Conservation (phyloP, 805 yeast species). For the Candida loeiensis region DNA sequence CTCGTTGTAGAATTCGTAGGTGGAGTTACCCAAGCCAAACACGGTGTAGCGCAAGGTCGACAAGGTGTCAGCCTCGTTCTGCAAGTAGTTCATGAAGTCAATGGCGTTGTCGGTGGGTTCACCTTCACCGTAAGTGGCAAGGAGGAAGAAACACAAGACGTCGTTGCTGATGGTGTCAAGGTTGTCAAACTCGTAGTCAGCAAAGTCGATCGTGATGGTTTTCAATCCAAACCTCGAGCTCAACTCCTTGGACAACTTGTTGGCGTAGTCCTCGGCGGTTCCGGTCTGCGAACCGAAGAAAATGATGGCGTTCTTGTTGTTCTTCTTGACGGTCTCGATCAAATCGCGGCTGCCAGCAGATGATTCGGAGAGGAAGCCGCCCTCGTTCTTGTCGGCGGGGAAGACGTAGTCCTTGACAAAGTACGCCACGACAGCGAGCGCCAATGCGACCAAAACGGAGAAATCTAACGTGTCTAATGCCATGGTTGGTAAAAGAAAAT, state of each 20-base stretch:
- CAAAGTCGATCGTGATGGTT: conserved; percentile 83
- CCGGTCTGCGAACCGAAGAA: conserved; percentile 97
- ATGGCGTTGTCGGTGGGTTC: conserved; percentile 96
- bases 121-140: conserved; percentile 98
- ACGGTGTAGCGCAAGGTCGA: conserved; percentile 62
- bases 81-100: conserved; percentile 67
- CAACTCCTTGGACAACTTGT: conserved; percentile 85
- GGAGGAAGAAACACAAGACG: conserved; percentile 58
- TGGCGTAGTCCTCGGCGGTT: conserved; percentile 95
- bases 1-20: conserved; percentile 88
- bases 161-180: conserved; percentile 60
- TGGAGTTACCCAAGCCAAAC: conserved; percentile 92
- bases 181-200: conserved; percentile 81
- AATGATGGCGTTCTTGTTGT: conserved; percentile 72
- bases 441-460: conserved; percentile 60
- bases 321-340: conserved; percentile 51
- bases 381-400: conserved; percentile 25
- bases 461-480: conserved; percentile 72
- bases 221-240: conserved; percentile 75
- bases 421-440: conserved; percentile 63
- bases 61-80: conserved; percentile 51
- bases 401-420: conserved; percentile 58
- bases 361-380: conserved; percentile 27
- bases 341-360: conserved; percentile 52
- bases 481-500: conserved; percentile 26